Percentiles rank a stretch among this genome's conserved stretches.
Evolutionary conservation across 2,329 filamentous ascomycete genomes (phyloP).

Genomic region (Plenodomus tracheiphilus): DNA sequence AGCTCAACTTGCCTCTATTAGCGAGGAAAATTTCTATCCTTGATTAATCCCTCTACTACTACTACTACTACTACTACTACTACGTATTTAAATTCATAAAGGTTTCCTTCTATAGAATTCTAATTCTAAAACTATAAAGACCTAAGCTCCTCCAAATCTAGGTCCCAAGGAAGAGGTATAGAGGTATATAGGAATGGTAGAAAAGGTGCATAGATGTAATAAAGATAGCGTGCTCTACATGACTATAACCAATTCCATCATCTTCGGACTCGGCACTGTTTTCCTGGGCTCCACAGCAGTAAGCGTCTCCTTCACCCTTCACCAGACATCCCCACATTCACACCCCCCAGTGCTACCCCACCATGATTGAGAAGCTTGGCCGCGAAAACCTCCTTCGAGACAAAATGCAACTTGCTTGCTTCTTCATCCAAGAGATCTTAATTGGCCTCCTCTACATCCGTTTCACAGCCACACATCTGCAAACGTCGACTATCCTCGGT

Average conservation of each 20-base stretch:
- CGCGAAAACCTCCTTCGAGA: slow-evolving; percentile 35
- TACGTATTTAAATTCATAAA: too few relatives aligned
- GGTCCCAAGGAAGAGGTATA: too few relatives aligned
- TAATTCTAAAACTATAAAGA: too few relatives aligned
- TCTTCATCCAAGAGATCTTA: slow-evolving; percentile 45
- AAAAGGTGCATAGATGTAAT: too few relatives aligned
- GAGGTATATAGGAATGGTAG: too few relatives aligned
- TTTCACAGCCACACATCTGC: slow-evolving; percentile 52
- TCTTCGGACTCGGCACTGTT: slow-evolving; percentile 57
- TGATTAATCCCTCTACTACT: too few relatives aligned
- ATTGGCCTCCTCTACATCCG: slow-evolving; percentile 53
- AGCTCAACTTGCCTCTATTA: too few relatives aligned
- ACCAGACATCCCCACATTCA: slow-evolving; percentile 4
- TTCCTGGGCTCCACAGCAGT: slow-evolving; percentile 56
- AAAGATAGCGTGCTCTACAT: slow-evolving; percentile 58
- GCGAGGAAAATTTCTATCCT: too few relatives aligned
- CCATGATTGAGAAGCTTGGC: slow-evolving; percentile 9
- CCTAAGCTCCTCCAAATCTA: too few relatives aligned
- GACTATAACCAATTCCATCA: slow-evolving; percentile 58
- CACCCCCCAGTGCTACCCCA: slow-evolving; percentile 14
- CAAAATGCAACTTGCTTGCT: slow-evolving; percentile 45
- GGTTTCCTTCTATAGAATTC: too few relatives aligned
- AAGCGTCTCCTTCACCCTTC: slow-evolving; percentile 23
- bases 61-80: too few relatives aligned
- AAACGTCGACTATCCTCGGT: slow-evolving; percentile 18